Base-by-base conservation (phyloP, 257 asterid genomes). In the Petunia secreta region DNA sequence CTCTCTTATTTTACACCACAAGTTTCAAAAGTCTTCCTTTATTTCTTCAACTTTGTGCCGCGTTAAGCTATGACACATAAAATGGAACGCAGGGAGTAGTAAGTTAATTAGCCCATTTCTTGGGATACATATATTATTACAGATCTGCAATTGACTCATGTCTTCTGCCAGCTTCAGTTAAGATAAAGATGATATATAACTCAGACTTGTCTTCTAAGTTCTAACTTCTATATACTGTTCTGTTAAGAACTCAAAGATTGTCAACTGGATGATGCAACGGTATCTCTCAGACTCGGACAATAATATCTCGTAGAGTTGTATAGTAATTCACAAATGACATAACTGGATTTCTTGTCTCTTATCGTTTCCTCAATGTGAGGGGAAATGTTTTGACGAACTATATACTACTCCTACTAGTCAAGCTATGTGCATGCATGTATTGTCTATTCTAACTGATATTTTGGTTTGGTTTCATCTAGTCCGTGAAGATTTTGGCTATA, bases 151-250 rank as follows among this genome's bases (percentile, higher is more conserved):
- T 71, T 48, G 77, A 71, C 5, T 46, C 25, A 5, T 58, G 36
- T n/a, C 37, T 58, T 46, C 41, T 69, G 16, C 76, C 11, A 34
- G 60, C 44, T 11, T 71, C 60, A 71, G 41, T 48, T 34, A 60
- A 71, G 77, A 71, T 48, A 39, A 71, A 48, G 77, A 48, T 71
- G 44, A 71, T 71, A 25, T 16, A 58, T 58, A 58, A 25, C 2
- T 10, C 43, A 71, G 10, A 34, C 44, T 71, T 71, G 34, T 34
- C 34, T 2, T 71, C 77, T 13, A 71, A 46, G 60, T 48, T 5
- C 40, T 36, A 34, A 25, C 25, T 25, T 6, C 40, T 37, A 4
- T 43, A n/a, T 68, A 41, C 75, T 15, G 2, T 67, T 67, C 8
- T 68, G 75, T 68, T 44, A 3, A 41, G n/a, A n/a, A 68, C 57